Base-by-base conservation (phyloP, 306 rosid genomes). In the Vachellia pachyceras region DNA sequence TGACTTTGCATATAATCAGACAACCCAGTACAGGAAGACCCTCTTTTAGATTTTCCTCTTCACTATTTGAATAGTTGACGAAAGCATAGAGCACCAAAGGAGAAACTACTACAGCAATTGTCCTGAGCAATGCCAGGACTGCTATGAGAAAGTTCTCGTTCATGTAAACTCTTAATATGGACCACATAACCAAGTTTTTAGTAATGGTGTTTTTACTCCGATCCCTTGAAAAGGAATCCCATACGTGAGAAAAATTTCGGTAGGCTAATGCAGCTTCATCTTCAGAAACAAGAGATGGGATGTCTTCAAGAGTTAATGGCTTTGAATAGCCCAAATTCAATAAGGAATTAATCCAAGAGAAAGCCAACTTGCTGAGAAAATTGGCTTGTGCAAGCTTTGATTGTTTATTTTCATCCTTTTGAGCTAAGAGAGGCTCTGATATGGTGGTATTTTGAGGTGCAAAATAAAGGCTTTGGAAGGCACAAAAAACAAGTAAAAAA, bases 61-160 rank as follows among this genome's bases (percentile, higher is more conserved):
- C 29, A 13, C 69, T 25, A 68, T 87, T 88, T 4, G 92, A 82
- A 83, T 86, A 88, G 75, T 78, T 86, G 11, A 91, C 90, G 81
- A 94, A 91, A 60, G 91, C 92, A 67, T 87, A 94, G 40, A 91
- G 90, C 67, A 91, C 69, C 7, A 91, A 69, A 65, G 97, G 97
- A 41, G 95, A 85, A 77, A 84, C 83, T 2, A 75, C 91, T 3
- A 94, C 84, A 23, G 87, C 23, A 60, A 89, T 50, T 0, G 89
- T 86, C 75, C 87, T 86, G 17, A 91, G 46, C 29, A 94, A 81
- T 57, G 86, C 87, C 37, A 57, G 88, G 33, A 89, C 77, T 36
- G 83, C 95, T 39, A 90, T 85, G 25, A 84, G 72, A 13, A 87
- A 44, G 82, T 90, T 90, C 46, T 94, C 98, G 69, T 75, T 91